Conservation (phyloP, 805 yeast genomes). For the Saccharomyces eubayanus region DNA sequence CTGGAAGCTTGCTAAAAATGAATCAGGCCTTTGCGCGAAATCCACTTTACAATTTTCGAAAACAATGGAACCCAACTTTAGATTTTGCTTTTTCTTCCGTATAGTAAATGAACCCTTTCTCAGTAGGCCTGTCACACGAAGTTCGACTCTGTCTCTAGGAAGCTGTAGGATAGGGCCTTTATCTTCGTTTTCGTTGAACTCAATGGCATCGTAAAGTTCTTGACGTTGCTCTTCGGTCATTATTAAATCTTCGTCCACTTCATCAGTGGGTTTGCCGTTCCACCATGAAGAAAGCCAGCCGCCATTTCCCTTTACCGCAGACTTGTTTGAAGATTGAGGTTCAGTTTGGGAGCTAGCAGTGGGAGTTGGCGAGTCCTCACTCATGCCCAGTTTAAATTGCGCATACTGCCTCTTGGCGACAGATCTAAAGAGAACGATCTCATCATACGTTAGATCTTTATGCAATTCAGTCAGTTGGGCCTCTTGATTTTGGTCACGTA, state of each 20-base stretch:
- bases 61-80: constrained; percentile 62
- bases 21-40: constrained; percentile 69
- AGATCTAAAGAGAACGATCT: constrained; percentile 76
- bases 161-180: constrained; percentile 42
- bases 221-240: constrained; percentile 82
- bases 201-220: constrained; percentile 89
- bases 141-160: constrained; percentile 65
- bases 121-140: constrained; percentile 60
- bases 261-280: constrained; percentile 34
- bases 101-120: constrained; percentile 72
- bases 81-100: constrained; percentile 24
- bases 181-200: constrained; percentile 62
- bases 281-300: constrained; percentile 76
- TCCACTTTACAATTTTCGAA: constrained; percentile 77
- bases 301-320: constrained; percentile 2
- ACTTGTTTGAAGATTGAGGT: constrained; percentile 10
- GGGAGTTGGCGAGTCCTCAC: constrained; percentile 8
- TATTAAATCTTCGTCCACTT: constrained; percentile 33
- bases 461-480: constrained; percentile 47
- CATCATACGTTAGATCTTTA: constrained; percentile 56
- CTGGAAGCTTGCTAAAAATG: constrained; percentile 62
- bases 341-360: not conserved
- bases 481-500: constrained; percentile 33
- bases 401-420: constrained; percentile 61
- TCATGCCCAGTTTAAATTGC: constrained; percentile 39